Conservation (phyloP, 768 basidiomycete genomes). For the Chalciporus sphaerocephalus region DNA sequence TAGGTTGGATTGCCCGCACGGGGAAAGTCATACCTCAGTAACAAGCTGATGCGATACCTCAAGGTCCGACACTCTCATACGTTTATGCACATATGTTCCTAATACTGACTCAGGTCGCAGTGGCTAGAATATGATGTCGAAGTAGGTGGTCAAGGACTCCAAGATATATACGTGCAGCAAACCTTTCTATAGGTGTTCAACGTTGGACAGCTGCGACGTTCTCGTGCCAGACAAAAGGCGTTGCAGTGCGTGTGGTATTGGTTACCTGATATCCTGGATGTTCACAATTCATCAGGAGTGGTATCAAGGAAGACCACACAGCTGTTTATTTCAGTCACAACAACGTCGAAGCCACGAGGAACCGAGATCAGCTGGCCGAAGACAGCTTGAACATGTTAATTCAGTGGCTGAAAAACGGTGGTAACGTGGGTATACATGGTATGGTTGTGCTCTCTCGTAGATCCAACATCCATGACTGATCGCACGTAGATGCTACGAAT, state of each 20-base stretch:
- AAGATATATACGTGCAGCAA: constrained; percentile 1
- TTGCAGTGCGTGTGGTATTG: constrained; percentile 46
- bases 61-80: constrained; percentile 50
- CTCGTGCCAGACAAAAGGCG: constrained; percentile 77
- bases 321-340: constrained; percentile 86
- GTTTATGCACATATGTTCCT: neutral
- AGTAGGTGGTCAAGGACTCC: constrained; percentile 37
- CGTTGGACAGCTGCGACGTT: constrained; percentile 89
- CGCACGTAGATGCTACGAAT: constrained; percentile 84
- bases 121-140: constrained; percentile 99
- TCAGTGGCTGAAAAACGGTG: constrained; percentile 89
- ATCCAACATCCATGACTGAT: neutral
- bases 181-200: constrained; percentile 76
- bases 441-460: constrained; percentile 14
- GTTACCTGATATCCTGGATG: neutral
- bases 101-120: constrained; percentile 40
- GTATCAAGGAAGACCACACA: constrained; percentile 87
- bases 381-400: constrained; percentile 96
- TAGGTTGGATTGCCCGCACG: constrained; percentile 96
- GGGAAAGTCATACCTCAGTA: constrained; percentile 97
- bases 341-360: constrained; percentile 70
- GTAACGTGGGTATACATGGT: constrained; percentile 98
- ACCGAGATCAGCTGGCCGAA: constrained; percentile 78
- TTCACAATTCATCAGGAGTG: constrained; percentile 46
- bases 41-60: constrained; percentile 95